These are phyloP conservation scores for Haematococcus sp. DNA, from an alignment of 139 green algal genomes.

Conservation along the genomic window DNA sequence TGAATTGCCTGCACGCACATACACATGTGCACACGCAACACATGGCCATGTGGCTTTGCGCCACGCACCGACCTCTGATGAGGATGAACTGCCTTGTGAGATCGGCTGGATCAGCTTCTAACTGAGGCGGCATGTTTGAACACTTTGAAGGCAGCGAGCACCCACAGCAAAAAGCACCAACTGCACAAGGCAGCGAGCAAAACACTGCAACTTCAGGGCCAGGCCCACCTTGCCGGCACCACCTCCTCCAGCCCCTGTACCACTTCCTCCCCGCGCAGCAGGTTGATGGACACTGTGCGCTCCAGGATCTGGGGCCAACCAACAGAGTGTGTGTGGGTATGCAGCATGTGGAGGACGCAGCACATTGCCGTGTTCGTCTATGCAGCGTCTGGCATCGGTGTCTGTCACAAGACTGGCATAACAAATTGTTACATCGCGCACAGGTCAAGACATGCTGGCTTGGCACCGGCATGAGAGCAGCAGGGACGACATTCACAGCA, in stretches of 20 bases:
- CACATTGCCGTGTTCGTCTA: too few species aligned
- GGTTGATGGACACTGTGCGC: conserved; percentile 47
- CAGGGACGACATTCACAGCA: neutral
- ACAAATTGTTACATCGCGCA: too few species aligned
- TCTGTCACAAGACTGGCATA: too few species aligned
- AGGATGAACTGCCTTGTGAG: neutral
- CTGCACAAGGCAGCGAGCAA: too few species aligned
- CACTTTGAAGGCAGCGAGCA: too few species aligned
- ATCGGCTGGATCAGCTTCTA: neutral
- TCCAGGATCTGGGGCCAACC: conserved; percentile 44
- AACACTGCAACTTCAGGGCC: too few species aligned
- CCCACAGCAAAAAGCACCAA: too few species aligned
- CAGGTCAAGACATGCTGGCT: too few species aligned
- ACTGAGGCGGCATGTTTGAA: neutral
- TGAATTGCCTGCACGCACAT: conserved; percentile 30
- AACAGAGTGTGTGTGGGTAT: too few species aligned
- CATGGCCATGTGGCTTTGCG: neutral
- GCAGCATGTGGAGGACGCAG: too few species aligned
- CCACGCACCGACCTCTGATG: neutral
- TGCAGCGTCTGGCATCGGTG: too few species aligned
- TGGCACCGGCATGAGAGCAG: neutral
- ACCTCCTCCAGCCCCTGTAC: conserved; percentile 40
- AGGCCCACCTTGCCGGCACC: conserved; percentile 13
- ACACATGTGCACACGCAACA: neutral
- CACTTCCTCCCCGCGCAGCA: conserved; percentile 35